A percentile compares a stretch with the other conserved stretches of the same genome.
Conservation (phyloP, 2,329 filamentous ascomycete genomes). For the Arthrobotrys musiformis region DNA sequence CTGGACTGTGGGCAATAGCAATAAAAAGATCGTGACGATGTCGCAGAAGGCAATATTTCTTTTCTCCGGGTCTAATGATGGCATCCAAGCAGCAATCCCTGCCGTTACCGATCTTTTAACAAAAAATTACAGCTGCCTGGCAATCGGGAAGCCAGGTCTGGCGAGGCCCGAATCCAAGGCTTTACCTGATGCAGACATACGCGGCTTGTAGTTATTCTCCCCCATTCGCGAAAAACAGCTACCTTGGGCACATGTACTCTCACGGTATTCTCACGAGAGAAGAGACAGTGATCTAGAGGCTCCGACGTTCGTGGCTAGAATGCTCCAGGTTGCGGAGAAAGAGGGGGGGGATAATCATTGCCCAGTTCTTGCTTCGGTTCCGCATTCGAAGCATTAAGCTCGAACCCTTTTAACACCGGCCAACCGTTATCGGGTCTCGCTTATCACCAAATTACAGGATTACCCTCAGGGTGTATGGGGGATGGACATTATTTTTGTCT, state of each 20-base stretch:
- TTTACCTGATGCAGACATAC: conserved; percentile 10
- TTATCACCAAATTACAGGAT: conserved; percentile 50
- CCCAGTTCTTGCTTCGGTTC: conserved; percentile 26
- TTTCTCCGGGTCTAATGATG: neutral
- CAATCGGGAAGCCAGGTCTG: neutral
- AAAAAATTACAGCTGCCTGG: conserved; percentile 11
- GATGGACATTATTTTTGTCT: neutral
- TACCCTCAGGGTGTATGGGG: conserved; percentile 15
- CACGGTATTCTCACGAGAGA: neutral
- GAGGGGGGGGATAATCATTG: conserved; percentile 21
- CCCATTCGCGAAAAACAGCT: conserved; percentile 2
- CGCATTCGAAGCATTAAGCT: neutral
- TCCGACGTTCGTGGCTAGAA: conserved; percentile 20
- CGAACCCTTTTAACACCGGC: neutral
- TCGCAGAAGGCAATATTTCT: neutral
- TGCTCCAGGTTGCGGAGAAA: conserved; percentile 20
- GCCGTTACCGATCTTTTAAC: conserved; percentile 8
- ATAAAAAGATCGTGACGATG: neutral
- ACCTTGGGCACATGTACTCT: conserved; percentile 3
- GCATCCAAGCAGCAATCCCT: conserved; percentile 10
- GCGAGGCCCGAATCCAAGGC: neutral
- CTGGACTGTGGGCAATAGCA: too few relatives aligned
- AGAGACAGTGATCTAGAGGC: neutral
- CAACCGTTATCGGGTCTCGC: conserved; percentile 45
- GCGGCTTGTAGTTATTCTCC: neutral